phyloP scores from a whole-genome alignment of 163 green algal genomes.

The Scenedesmus sp. region DNA sequence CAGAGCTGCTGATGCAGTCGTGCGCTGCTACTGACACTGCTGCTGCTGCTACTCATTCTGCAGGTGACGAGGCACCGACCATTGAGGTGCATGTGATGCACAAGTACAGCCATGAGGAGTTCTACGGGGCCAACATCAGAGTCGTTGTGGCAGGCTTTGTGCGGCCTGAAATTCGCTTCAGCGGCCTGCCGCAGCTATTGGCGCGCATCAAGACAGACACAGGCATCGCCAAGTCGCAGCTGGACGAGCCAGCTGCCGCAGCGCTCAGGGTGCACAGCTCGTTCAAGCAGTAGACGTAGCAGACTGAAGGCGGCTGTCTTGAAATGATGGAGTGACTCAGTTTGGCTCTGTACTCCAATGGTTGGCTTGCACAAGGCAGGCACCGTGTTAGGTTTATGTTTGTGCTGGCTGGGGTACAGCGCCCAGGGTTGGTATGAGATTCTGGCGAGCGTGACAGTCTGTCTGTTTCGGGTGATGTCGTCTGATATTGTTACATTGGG shows the following conservation, averaged over 20 bases:
- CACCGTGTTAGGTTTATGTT: no score
- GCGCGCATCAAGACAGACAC: conserved; percentile 83
- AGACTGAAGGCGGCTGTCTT: background rate
- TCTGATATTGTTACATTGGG: no score
- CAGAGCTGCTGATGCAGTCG: background rate
- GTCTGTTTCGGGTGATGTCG: no score
- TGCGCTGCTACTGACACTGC: background rate
- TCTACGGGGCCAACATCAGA: conserved; percentile 57
- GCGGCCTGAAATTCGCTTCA: conserved; percentile 78
- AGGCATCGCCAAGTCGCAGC: conserved; percentile 77
- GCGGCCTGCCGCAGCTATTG: conserved; percentile 71
- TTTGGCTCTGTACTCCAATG: background rate
- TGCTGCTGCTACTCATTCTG: background rate
- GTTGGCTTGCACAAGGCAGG: no score
- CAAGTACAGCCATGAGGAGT: conserved; percentile 58
- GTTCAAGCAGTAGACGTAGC: conserved; percentile 21
- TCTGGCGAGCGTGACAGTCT: no score
- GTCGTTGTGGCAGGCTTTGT: conserved; percentile 84
- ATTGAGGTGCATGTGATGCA: conserved; percentile 92
- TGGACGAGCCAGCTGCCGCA: conserved; percentile 67
- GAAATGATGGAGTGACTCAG: background rate
- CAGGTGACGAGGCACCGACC: conserved; percentile 62
- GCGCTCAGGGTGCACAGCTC: background rate
- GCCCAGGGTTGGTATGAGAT: no score
- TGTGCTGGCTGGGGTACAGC: no score